Percentiles rank a stretch among this genome's conserved stretches.
These are phyloP conservation scores for Atractiella rhizophila DNA, from an alignment of 768 basidiomycete species.

Conservation along the genomic window DNA sequence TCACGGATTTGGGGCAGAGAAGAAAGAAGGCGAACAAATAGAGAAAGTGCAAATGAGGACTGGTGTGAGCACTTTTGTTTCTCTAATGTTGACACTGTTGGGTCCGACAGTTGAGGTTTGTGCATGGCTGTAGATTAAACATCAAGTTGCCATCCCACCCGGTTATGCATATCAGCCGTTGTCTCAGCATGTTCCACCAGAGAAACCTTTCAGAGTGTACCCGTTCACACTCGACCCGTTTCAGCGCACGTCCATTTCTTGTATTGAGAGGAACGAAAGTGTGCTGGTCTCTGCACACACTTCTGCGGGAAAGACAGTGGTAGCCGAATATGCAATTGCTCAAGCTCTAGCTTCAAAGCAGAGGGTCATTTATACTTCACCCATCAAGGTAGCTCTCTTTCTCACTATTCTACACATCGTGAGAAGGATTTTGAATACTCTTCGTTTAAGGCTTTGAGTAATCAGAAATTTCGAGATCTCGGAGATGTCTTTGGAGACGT, in stretches of 20 bases:
- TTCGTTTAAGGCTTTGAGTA: slow-evolving; percentile 56
- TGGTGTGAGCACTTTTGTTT: too few relatives aligned
- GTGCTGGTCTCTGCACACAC: slow-evolving; percentile 97
- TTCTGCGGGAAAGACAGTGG: slow-evolving; percentile 95
- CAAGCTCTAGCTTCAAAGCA: slow-evolving; percentile 80
- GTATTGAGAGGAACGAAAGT: slow-evolving; percentile 90
- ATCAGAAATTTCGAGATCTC: slow-evolving; percentile 98
- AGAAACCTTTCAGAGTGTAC: slow-evolving; percentile 74
- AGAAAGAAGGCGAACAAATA: too few relatives aligned
- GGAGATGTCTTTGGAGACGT: slow-evolving; percentile 91
- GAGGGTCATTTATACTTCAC: slow-evolving; percentile 95
- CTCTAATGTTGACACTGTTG: too few relatives aligned
- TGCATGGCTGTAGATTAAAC: too few relatives aligned
- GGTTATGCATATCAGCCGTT: slow-evolving; percentile 78
- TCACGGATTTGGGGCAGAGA: too few relatives aligned
- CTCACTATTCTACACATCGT: not conserved
- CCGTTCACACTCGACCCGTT: slow-evolving; percentile 94
- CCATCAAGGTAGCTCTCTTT: slow-evolving; percentile 64
- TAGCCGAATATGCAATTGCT: slow-evolving; percentile 97
- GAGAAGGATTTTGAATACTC: not conserved
- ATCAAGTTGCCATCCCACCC: slow-evolving; percentile 86
- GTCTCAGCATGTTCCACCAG: slow-evolving; percentile 63
- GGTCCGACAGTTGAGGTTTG: too few relatives aligned
- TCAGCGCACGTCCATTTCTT: slow-evolving; percentile 76
- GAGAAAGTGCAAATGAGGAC: too few relatives aligned